Percentiles rank a stretch among this genome's conserved stretches.
These are phyloP conservation scores for Pisolithus albus DNA, from an alignment of 768 basidiomycete species.

Conservation along the genomic window DNA sequence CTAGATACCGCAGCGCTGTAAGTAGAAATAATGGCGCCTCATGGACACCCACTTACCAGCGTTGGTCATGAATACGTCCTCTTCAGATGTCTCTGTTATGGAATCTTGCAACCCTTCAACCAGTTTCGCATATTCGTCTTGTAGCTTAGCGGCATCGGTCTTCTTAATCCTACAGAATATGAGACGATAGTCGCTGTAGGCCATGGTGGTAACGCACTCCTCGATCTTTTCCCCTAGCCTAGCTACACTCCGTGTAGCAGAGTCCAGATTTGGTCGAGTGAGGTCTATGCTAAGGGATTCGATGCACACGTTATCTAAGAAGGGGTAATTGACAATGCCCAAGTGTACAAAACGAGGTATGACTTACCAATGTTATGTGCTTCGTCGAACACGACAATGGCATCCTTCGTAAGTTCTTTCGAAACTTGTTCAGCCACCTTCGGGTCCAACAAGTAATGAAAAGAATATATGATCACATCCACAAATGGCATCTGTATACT, in stretches of 20 bases:
- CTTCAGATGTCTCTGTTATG: constrained; percentile 45
- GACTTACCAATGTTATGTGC: constrained; percentile 93
- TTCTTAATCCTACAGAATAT: constrained; percentile 67
- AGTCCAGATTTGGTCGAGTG: constrained; percentile 95
- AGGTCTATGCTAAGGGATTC: constrained; percentile 97
- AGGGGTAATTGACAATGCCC: background rate
- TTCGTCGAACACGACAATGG: constrained; percentile 98
- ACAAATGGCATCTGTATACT: constrained; percentile 83
- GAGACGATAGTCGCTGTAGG: constrained; percentile 4
- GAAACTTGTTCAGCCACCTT: constrained; percentile 99
- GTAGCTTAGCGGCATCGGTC: constrained; percentile 88
- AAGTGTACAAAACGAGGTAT: background rate
- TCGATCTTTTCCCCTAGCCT: constrained; percentile 89
- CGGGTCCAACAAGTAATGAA: constrained; percentile 96
- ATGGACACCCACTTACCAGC: constrained; percentile 50
- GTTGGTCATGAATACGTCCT: constrained; percentile 84
- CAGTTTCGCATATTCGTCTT: constrained; percentile 93
- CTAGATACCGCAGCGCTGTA: constrained; percentile 30
- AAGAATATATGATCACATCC: constrained; percentile 96
- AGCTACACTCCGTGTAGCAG: constrained; percentile 80
- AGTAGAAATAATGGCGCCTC: background rate
- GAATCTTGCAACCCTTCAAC: constrained; percentile 90
- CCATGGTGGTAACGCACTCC: constrained; percentile 51
- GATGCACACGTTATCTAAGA: constrained; percentile 92
- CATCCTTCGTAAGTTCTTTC: constrained; percentile 94